Evolutionary conservation across 164 flowering plant species (phyloP).

Genomic region (Berberis thunbergii): DNA sequence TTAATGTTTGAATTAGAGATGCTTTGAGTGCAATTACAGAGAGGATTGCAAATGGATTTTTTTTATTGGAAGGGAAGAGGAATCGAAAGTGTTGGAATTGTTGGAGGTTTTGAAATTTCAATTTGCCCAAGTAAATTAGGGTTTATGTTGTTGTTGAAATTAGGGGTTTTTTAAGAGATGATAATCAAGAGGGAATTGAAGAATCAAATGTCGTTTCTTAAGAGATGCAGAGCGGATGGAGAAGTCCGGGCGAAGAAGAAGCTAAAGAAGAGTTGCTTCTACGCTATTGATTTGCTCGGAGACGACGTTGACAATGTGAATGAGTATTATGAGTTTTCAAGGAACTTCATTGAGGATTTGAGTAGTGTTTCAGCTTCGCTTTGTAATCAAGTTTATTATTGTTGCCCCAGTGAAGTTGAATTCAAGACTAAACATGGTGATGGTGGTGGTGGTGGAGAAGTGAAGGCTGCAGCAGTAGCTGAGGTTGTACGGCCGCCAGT

Average conservation of each 20-base stretch:
- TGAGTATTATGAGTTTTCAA: constrained; percentile 5
- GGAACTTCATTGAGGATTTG: constrained; percentile 5
- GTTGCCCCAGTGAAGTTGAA: constrained; percentile 22
- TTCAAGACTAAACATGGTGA: constrained; percentile 4
- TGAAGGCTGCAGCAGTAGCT: constrained; percentile 1
- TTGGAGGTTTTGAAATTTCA: no score
- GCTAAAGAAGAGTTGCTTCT: constrained; percentile 26
- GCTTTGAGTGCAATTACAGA: no score
- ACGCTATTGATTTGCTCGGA: constrained; percentile 49
- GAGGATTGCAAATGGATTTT: no score
- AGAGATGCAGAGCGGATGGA: constrained; percentile 31
- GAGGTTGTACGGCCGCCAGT: constrained; percentile 25
- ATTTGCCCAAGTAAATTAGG: no score
- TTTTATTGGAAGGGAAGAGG: no score
- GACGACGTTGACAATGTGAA: constrained; percentile 33
- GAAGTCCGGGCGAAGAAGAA: constrained; percentile 15
- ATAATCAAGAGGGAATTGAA: constrained; percentile 32
- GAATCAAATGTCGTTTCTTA: constrained; percentile 36
- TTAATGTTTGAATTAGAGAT: no score
- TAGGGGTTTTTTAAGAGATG: constrained; percentile 18
- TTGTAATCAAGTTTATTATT: constrained; percentile 19
- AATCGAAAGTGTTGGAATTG: no score
- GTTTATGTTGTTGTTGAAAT: no score
- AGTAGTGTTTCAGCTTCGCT: constrained; percentile 4
- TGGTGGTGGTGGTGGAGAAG: neutral